Base-by-base conservation (phyloP, 2,329 filamentous ascomycete species). In the Aspergillus sp. region DNA sequence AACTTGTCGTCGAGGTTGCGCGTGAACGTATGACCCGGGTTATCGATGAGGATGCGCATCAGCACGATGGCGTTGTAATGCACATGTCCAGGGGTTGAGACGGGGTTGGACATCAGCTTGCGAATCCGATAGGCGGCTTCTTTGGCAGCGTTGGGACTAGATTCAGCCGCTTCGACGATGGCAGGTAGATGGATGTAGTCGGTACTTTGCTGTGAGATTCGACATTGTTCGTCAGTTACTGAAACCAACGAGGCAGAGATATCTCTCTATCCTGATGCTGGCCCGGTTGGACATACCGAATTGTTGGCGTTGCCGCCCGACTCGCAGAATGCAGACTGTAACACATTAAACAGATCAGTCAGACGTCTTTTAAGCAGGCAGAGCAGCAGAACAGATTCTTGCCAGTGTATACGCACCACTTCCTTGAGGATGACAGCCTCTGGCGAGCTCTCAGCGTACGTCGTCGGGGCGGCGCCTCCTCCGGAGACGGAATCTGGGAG, bases 61-160 rank as follows among this genome's bases (percentile, higher is more conserved):
- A 98, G 79, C 93, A 97, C 97, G 60, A 97, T 82, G 52, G 88
- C 85, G 71, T 97, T 96, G 76, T 96, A 97, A 68, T 97, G 91
- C 56, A 83, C 82, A 58, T 86, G 82, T 7, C 87, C 81, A 40
- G 74, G 69, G 32, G 63, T 63, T 54, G 69, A 75, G 68, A 87
- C 82, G 41, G 90, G 85, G 55, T 82, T 84, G 57, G 81, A 77
- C 49, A 98, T 74, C 65, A 84, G 91, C 66, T 88, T 90, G 63
- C 88, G 85, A 62, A 97, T 88, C 54, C 85, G 75, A 54, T 80
- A 74, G 43, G 89, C 88, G 57, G 87, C 88, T 59, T 90, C 86
- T 53, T 83, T 81, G 27, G 91, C 90, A 4, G 93, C 93, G 41
- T 76, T 73, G 6, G 93, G 91, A 41, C 88, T 94, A 29, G 90